Conservation (phyloP, 179 eudicot genomes). For the Silene vulgaris region DNA sequence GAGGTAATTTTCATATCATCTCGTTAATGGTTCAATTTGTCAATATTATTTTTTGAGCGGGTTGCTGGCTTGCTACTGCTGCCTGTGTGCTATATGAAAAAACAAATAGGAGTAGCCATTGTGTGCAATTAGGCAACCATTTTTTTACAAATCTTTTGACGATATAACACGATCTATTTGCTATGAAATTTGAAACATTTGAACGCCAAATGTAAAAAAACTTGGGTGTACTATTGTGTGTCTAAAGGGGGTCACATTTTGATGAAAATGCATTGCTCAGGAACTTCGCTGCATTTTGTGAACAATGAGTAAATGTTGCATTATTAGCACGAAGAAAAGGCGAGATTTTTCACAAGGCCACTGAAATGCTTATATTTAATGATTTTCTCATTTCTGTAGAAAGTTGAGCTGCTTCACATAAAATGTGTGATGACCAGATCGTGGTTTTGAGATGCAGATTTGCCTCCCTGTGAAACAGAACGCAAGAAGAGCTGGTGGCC, state of each 20-base stretch:
- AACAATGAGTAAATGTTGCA: too few relatives aligned
- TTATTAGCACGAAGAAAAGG: background rate
- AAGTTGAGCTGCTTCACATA: conserved; percentile 7
- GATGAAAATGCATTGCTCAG: background rate
- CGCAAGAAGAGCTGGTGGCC: conserved; percentile 66
- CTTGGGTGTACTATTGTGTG: too few relatives aligned
- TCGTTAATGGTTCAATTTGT: background rate
- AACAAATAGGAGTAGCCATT: background rate
- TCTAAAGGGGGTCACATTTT: too few relatives aligned
- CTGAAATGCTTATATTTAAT: background rate
- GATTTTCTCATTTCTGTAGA: background rate
- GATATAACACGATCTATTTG: too few relatives aligned
- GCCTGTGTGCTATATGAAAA: conserved; percentile 6
- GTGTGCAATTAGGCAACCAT: too few relatives aligned
- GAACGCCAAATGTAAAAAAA: too few relatives aligned
- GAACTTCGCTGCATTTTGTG: background rate
- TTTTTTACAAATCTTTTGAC: too few relatives aligned
- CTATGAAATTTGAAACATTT: too few relatives aligned
- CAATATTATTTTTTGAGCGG: background rate
- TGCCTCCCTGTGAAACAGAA: conserved; percentile 44
- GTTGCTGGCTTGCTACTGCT: too few relatives aligned
- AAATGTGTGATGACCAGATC: conserved; percentile 7
- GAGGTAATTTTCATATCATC: conserved; percentile 45
- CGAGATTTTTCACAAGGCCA: background rate
- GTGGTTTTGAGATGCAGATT: conserved; percentile 39